These are phyloP conservation scores for Apiotrichum gracile DNA, from an alignment of 1,284 basidiomycete genomes.

Conservation along the genomic window DNA sequence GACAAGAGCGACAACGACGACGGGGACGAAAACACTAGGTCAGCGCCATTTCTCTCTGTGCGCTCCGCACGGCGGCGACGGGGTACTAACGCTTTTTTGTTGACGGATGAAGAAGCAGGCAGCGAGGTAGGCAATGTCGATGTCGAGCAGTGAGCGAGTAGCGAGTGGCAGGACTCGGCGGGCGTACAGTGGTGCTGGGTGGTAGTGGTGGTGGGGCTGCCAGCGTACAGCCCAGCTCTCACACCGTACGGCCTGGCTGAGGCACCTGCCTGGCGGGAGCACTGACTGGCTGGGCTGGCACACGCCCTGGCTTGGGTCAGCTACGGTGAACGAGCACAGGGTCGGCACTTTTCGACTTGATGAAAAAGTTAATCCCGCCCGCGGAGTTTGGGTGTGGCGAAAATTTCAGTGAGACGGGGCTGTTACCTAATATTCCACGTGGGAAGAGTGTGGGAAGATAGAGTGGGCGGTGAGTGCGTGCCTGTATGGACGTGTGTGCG, in stretches of 20 bases:
- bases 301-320: not conserved
- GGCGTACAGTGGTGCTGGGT: not conserved
- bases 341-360: not conserved
- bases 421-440: not conserved
- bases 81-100: slow-evolving; percentile 11
- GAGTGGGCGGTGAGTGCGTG: no score
- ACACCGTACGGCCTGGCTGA: not conserved
- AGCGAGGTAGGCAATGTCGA: not conserved
- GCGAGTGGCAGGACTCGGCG: not conserved
- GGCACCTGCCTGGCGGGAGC: not conserved
- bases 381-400: slow-evolving; percentile 3
- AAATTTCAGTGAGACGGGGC: no score
- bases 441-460: not conserved
- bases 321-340: no score
- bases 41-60: slow-evolving; percentile 6
- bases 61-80: not conserved
- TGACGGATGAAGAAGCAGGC: slow-evolving; percentile 4
- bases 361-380: not conserved
- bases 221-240: not conserved
- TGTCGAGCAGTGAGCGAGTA: not conserved
- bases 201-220: not conserved
- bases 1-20: not conserved
- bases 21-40: not conserved
- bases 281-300: not conserved
- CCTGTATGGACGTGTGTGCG: no score